Conservation (phyloP, 2,329 filamentous ascomycete species). For the Bipolaris sorokiniana region DNA sequence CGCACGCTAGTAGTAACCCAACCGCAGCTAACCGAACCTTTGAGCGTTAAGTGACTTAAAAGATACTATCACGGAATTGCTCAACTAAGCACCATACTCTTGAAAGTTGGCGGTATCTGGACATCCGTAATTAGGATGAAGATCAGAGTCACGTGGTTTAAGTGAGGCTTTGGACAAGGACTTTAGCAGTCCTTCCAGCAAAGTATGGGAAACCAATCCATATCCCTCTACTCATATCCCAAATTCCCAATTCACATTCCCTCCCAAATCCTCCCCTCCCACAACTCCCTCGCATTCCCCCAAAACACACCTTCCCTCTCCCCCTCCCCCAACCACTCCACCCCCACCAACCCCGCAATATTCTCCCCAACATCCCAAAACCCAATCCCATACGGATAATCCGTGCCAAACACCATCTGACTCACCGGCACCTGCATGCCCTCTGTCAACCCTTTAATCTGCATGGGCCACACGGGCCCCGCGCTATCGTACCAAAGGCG, state of each 20-base stretch:
- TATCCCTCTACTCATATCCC: no score
- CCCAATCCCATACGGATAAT: conserved; percentile 48
- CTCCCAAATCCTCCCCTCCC: conserved; percentile 30
- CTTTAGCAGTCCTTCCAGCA: no score
- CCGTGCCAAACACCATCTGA: conserved; percentile 49
- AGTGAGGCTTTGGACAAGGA: no score
- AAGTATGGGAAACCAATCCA: no score
- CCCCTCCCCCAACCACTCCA: conserved; percentile 23
- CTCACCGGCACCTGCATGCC: conserved; percentile 37
- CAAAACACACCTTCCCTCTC: conserved; percentile 41
- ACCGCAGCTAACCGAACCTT: conserved; percentile 26
- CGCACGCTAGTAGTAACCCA: conserved; percentile 19
- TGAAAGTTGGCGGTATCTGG: no score
- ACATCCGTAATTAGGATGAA: no score
- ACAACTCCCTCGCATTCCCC: conserved; percentile 35
- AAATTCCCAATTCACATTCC: no score
- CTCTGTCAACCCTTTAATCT: conserved; percentile 45
- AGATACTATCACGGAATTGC: no score
- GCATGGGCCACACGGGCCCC: conserved; percentile 46
- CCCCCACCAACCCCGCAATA: conserved; percentile 36
- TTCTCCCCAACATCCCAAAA: conserved; percentile 47
- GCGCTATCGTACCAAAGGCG: conserved; percentile 50
- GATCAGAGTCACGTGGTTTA: no score
- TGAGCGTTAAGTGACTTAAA: no score
- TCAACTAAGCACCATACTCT: no score